Base-by-base conservation (phyloP, 768 basidiomycete genomes). In the Suillus variegatus region DNA sequence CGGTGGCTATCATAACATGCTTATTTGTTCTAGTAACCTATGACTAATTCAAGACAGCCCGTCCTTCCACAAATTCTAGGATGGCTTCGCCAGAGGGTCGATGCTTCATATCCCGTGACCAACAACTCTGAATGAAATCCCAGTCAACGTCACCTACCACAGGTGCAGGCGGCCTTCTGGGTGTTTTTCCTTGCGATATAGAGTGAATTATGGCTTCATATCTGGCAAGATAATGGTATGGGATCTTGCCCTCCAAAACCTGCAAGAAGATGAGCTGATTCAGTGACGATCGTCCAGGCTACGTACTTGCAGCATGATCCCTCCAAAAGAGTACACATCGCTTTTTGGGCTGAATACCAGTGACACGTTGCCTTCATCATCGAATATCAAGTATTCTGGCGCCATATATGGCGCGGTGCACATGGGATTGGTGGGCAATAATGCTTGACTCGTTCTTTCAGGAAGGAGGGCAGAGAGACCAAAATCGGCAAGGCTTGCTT, bases 81-180 rank as follows among this genome's bases (percentile, higher is more conserved):
- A 80, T 73, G 36, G 77, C 75, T 25, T 52, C 58, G 41, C 70
- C 69, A 28, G 69, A 69, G 10, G 82, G 82, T 44, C 83, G 71
- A 16, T 73, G 63, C 62, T 71, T 68, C 7, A 70, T 63, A 16
- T 73, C 74, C 41, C 73, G 77, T 2, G 71, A 74, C 73, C 73
- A 76, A 60, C 75, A 74, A 40, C 12, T 9, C 41, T 61, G 66
- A 68, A 76, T 69, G 18, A 74, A 73, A 0, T 44, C 22, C 73
- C 73, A 76, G n/a, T 66, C 71, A 14, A 62, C 64, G 35, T 74
- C 71, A 35, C 65, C 64, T 16, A 74, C 46, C 20, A 67, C 1
- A 7, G 14, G 43, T 40, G 55, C 20, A 3, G 20, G 4, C 3
- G 73, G 70, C 25, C 74, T 69, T 38, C 36, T 67, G 8, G 73